phyloP scores from a whole-genome alignment of 2,329 filamentous ascomycete species.

The Colletotrichum gloeosporioides region DNA sequence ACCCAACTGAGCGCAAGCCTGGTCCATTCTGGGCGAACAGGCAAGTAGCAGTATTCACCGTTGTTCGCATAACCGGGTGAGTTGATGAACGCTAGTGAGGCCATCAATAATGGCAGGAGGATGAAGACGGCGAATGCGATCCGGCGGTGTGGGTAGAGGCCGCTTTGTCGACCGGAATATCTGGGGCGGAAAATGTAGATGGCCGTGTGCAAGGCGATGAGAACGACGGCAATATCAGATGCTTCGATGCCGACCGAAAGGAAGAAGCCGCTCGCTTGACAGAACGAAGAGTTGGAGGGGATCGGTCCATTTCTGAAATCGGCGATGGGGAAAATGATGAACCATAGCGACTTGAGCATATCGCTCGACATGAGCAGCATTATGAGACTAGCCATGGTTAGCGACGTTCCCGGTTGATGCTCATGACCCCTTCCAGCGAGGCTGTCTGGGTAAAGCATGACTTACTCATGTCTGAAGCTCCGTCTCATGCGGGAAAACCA shows the following conservation, averaged over 20 bases:
- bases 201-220: conserved; percentile 76
- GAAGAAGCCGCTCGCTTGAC: conserved; percentile 73
- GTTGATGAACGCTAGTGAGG: conserved; percentile 68
- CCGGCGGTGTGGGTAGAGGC: conserved; percentile 71
- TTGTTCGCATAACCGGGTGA: conserved; percentile 63
- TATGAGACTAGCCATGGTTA: conserved; percentile 61
- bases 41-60: conserved; percentile 74
- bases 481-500: conserved; percentile 79
- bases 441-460: conserved; percentile 11
- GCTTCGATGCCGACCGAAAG: conserved; percentile 71
- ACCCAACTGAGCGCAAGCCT: conserved; percentile 73
- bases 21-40: conserved; percentile 71
- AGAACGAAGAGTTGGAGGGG: conserved; percentile 58
- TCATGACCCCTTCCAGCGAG: not conserved
- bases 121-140: conserved; percentile 64
- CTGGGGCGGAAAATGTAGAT: conserved; percentile 71
- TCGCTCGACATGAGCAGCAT: conserved; percentile 77
- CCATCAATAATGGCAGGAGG: conserved; percentile 63
- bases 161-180: conserved; percentile 56
- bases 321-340: conserved; percentile 68
- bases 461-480: conserved; percentile 76
- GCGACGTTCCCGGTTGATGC: conserved; percentile 1
- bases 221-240: conserved; percentile 73
- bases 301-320: conserved; percentile 59
- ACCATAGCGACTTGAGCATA: conserved; percentile 72